Evolutionary conservation across 176 grass and related monocot species (phyloP).

Genomic region (Pontederia paniculata): DNA sequence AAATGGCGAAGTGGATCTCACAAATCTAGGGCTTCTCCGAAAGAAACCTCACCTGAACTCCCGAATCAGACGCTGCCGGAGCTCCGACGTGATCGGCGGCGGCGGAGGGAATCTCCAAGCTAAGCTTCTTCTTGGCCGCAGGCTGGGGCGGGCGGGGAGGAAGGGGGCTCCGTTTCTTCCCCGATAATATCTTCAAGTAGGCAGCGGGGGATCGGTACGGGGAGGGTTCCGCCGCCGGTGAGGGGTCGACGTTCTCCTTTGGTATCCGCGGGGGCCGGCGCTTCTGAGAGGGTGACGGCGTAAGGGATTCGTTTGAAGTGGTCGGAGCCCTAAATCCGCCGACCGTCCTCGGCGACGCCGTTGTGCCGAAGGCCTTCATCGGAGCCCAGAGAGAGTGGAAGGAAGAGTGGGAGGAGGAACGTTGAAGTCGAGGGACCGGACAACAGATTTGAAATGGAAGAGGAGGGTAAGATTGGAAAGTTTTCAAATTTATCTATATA

Average conservation of each 20-base stretch:
- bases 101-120: slow-evolving; percentile 17
- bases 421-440: too few species aligned
- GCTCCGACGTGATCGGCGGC: background rate
- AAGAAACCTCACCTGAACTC: slow-evolving; percentile 32
- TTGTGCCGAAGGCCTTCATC: slow-evolving; percentile 16
- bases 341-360: background rate
- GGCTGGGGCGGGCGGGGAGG: slow-evolving; percentile 27
- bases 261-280: slow-evolving; percentile 15
- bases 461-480: too few species aligned
- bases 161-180: slow-evolving; percentile 42
- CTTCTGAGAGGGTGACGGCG: slow-evolving; percentile 12
- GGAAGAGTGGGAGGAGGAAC: background rate
- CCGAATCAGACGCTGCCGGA: slow-evolving; percentile 29
- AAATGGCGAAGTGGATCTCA: background rate
- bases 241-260: slow-evolving; percentile 25
- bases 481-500: too few species aligned
- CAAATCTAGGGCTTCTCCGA: background rate
- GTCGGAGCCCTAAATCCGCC: slow-evolving; percentile 11
- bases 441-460: too few species aligned
- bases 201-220: slow-evolving; percentile 34
- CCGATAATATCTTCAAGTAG: slow-evolving; percentile 22
- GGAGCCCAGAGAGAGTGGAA: background rate
- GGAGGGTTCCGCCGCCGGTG: slow-evolving; percentile 13
- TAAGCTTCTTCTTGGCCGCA: slow-evolving; percentile 45
- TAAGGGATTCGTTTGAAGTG: slow-evolving; percentile 4